These are phyloP conservation scores for Trichoderma brevicompactum DNA, from an alignment of 2,329 filamentous ascomycete genomes.

Conservation along the genomic window DNA sequence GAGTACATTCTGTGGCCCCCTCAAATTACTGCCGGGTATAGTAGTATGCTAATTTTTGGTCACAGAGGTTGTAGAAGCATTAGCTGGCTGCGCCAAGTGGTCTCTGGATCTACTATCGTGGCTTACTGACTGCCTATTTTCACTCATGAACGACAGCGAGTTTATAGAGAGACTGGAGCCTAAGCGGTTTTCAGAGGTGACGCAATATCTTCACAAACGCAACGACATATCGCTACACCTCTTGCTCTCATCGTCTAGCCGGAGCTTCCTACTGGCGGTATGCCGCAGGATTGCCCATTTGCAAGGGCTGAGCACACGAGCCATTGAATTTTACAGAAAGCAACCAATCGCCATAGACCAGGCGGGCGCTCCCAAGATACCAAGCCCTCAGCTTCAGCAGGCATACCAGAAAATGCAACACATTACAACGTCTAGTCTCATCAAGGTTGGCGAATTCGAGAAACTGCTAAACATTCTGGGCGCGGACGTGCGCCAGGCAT, in stretches of 20 bases:
- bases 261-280: conserved; percentile 71
- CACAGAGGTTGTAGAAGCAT: conserved; percentile 70
- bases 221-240: conserved; percentile 65
- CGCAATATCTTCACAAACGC: conserved; percentile 55
- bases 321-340: conserved; percentile 56
- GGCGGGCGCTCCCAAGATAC: conserved; percentile 44
- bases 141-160: conserved; percentile 56
- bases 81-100: conserved; percentile 80
- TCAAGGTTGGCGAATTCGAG: conserved; percentile 66
- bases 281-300: conserved; percentile 67
- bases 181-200: conserved; percentile 54
- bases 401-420: conserved; percentile 60
- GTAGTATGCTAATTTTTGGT: conserved; percentile 9
- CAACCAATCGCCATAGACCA: conserved; percentile 49
- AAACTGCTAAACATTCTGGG: conserved; percentile 59
- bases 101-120: conserved; percentile 70
- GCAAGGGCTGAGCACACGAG: conserved; percentile 53
- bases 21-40: neutral
- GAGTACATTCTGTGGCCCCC: conserved; percentile 29
- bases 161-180: conserved; percentile 57
- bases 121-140: conserved; percentile 63
- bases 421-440: conserved; percentile 54
- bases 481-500: conserved; percentile 55
- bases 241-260: conserved; percentile 73
- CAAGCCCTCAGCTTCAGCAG: conserved; percentile 59